phyloP scores from a whole-genome alignment of 176 grass and related monocot species.

The Stipa capillata region DNA sequence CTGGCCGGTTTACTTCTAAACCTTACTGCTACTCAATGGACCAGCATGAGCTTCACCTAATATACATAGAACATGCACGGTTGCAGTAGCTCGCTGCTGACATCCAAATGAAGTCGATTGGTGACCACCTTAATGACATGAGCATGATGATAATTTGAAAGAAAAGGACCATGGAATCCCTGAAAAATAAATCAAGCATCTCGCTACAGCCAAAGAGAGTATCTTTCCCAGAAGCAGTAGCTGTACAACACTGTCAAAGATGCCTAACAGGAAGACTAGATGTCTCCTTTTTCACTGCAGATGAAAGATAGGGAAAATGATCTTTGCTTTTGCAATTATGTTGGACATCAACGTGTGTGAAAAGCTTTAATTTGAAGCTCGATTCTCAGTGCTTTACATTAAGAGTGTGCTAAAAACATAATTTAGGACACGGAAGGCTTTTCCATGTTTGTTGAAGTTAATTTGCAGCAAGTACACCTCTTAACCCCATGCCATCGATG shows the following conservation, averaged over 20 bases:
- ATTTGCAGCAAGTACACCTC: background rate
- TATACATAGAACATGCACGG: background rate
- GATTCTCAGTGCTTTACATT: background rate
- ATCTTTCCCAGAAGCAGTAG: background rate
- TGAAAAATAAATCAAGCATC: background rate
- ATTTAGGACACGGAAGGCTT: background rate
- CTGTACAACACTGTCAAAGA: background rate
- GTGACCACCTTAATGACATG: background rate
- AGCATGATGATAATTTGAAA: background rate
- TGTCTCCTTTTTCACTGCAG: background rate
- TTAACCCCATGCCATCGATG: slow-evolving; percentile 66
- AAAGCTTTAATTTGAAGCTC: background rate
- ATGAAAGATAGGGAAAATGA: background rate
- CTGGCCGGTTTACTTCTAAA: background rate
- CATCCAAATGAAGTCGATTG: background rate
- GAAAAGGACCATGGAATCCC: background rate
- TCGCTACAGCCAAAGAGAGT: background rate
- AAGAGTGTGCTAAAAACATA: background rate
- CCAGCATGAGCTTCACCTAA: background rate
- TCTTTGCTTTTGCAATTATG: background rate
- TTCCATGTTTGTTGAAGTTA: background rate
- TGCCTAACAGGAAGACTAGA: background rate
- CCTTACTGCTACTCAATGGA: background rate
- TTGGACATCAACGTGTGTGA: background rate
- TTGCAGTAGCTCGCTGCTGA: background rate